Percentiles rank a stretch among this genome's conserved stretches.
phyloP scores from a whole-genome alignment of 1,284 basidiomycete species.

The Fomitopsis schrenkii region DNA sequence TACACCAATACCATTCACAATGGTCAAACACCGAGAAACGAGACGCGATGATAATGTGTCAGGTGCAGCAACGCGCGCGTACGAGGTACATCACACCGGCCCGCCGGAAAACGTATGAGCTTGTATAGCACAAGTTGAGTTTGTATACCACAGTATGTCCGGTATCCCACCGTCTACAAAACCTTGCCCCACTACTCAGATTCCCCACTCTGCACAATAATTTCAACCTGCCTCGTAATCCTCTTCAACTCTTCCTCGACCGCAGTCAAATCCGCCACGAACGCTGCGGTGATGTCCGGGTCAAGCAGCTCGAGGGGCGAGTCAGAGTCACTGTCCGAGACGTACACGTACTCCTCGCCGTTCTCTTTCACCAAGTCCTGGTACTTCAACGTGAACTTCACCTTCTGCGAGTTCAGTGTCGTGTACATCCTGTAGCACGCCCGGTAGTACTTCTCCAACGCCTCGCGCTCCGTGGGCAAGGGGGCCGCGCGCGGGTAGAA shows the following conservation, averaged over 20 bases:
- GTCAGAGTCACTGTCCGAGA: slow-evolving; percentile 44
- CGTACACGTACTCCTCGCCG: slow-evolving; percentile 30
- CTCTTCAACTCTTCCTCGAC: slow-evolving; percentile 17
- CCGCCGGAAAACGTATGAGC: no score
- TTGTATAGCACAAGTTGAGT: no score
- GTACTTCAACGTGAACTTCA: slow-evolving; percentile 41
- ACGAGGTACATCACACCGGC: no score
- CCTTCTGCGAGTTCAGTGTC: slow-evolving; percentile 38
- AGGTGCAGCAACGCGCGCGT: no score
- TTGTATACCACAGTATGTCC: no score
- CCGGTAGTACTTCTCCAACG: slow-evolving; percentile 49
- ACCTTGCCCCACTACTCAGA: neutral
- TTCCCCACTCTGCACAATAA: neutral
- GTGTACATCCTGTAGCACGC: slow-evolving; percentile 48
- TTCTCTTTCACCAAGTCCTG: slow-evolving; percentile 35
- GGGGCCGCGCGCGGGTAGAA: slow-evolving; percentile 25
- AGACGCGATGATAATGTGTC: no score
- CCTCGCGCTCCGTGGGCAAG: slow-evolving; percentile 43
- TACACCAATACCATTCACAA: no score
- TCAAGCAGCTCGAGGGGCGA: slow-evolving; percentile 47
- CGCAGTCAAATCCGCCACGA: slow-evolving; percentile 23
- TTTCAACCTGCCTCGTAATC: slow-evolving; percentile 3
- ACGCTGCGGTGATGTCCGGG: slow-evolving; percentile 43
- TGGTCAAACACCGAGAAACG: no score
- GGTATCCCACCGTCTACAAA: neutral